A percentile compares a stretch with the other conserved stretches of the same genome.
These are phyloP conservation scores for Collybia mongolica DNA, from an alignment of 768 basidiomycete genomes.

Conservation along the genomic window DNA sequence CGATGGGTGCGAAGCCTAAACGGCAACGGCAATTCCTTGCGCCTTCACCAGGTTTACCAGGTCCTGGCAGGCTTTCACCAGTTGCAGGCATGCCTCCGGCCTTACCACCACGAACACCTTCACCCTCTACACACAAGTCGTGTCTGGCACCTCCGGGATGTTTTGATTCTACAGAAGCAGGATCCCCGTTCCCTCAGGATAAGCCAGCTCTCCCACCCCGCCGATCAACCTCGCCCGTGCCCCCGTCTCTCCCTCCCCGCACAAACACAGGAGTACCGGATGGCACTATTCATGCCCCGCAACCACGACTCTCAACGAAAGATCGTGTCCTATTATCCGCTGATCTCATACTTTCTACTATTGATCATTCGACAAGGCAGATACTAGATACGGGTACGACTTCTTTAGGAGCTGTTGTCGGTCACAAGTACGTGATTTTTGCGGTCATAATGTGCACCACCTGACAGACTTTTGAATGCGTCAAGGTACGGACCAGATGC, in stretches of 20 bases:
- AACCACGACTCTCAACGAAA: conserved; percentile 35
- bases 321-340: conserved; percentile 57
- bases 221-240: conserved; percentile 25
- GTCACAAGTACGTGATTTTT: conserved; percentile 48
- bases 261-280: conserved; percentile 10
- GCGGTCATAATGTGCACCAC: background rate
- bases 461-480: background rate
- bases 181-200: conserved; percentile 6
- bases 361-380: conserved; percentile 56
- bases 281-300: conserved; percentile 6
- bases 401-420: conserved; percentile 47
- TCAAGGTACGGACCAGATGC: conserved; percentile 62
- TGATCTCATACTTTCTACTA: conserved; percentile 64
- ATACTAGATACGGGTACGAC: conserved; percentile 50
- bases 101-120: conserved; percentile 18
- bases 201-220: conserved; percentile 34
- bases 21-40: conserved; percentile 15
- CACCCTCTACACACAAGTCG: conserved; percentile 8
- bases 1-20: conserved; percentile 47
- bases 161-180: conserved; percentile 16
- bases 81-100: conserved; percentile 9
- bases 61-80: conserved; percentile 1
- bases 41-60: conserved; percentile 12
- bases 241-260: conserved; percentile 36
- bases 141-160: conserved; percentile 12